Conservation (phyloP, 306 rosid species). For the Trichosanthes cucumerina region DNA sequence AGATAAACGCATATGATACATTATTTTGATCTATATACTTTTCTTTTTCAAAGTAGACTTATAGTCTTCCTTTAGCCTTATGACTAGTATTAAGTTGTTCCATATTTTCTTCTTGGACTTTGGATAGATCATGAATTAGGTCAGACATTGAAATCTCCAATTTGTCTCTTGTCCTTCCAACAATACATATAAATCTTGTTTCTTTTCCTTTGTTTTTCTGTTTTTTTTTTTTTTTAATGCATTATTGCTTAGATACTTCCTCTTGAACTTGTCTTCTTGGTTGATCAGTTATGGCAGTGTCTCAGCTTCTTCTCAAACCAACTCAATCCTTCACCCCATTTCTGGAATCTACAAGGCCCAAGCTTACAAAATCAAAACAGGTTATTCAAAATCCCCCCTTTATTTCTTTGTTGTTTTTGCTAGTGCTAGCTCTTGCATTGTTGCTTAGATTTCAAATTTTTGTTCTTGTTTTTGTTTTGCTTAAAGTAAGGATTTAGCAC, state of each 20-base stretch:
- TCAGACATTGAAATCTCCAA: not conserved
- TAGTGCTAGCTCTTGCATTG: not conserved
- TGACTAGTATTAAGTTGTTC: not conserved
- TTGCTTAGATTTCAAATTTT: too few species aligned
- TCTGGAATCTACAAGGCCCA: constrained; percentile 16
- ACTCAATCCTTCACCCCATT: constrained; percentile 22
- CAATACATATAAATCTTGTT: not conserved
- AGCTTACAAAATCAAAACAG: constrained; percentile 37
- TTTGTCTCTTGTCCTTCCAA: not conserved
- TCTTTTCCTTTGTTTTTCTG: not conserved
- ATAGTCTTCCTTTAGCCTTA: not conserved
- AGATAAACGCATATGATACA: not conserved
- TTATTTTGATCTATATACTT: too few species aligned
- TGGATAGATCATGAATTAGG: not conserved
- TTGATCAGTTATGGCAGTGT: constrained; percentile 41
- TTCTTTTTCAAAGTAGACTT: not conserved
- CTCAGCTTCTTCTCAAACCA: constrained; percentile 30
- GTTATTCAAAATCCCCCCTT: constrained; percentile 15
- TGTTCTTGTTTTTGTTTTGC: too few species aligned
- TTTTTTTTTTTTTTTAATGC: too few species aligned
- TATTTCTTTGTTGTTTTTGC: not conserved
- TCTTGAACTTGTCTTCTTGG: not conserved
- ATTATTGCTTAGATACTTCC: not conserved
- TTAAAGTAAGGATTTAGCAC: not conserved
- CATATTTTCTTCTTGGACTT: not conserved